Evolutionary conservation across 257 asterid genomes (phyloP).

Genomic region (Ballota nigra): DNA sequence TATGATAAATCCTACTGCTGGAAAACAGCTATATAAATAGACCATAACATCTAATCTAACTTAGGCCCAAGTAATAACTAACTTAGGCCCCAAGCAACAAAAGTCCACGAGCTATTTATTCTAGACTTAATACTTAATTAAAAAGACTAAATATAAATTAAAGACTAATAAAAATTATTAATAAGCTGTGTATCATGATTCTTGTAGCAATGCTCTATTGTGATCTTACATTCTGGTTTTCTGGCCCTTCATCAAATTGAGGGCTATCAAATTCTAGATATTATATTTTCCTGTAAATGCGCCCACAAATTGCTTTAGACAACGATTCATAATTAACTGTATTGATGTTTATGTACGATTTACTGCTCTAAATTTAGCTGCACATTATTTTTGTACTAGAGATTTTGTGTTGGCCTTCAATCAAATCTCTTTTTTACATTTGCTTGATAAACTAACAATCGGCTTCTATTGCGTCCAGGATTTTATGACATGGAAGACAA

Average conservation of each 20-base stretch:
- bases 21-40: no score
- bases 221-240: not conserved
- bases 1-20: no score
- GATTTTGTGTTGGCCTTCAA: not conserved
- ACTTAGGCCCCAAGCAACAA: no score
- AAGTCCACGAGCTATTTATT: no score
- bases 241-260: not conserved
- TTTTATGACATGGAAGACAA: slow-evolving; percentile 60
- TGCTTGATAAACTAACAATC: slow-evolving; percentile 13
- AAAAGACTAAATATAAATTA: no score
- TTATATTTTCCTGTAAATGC: not conserved
- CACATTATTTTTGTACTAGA: not conserved
- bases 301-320: not conserved
- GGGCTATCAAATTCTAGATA: not conserved
- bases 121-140: no score
- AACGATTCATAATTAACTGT: not conserved
- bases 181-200: no score
- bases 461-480: slow-evolving; percentile 20
- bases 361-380: not conserved
- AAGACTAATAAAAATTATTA: no score
- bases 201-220: not conserved
- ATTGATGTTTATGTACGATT: not conserved
- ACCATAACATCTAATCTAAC: no score
- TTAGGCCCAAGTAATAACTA: no score
- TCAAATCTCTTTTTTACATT: not conserved